Evolutionary conservation across 768 basidiomycete species (phyloP).

Genomic region (Boletus patriciae): DNA sequence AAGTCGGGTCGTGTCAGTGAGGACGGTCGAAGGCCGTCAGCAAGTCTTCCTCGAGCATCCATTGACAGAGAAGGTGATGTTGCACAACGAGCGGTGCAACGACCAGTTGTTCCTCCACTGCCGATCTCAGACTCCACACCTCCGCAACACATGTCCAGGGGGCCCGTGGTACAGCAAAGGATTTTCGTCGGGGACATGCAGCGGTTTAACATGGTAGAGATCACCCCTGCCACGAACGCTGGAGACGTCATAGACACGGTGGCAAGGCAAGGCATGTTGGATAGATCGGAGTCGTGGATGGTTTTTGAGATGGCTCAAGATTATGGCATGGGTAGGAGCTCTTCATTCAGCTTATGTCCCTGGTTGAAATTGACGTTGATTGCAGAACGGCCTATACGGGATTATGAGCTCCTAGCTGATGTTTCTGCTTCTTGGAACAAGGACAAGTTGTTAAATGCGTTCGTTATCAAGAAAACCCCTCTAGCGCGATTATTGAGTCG

Average conservation of each 20-base stretch:
- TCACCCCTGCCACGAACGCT: slow-evolving; percentile 65
- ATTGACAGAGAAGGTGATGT: slow-evolving; percentile 24
- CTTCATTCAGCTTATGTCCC: neutral
- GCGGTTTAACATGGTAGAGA: slow-evolving; percentile 71
- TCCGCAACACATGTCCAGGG: slow-evolving; percentile 30
- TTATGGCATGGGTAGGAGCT: slow-evolving; percentile 81
- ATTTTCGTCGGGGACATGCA: slow-evolving; percentile 79
- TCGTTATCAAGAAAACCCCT: slow-evolving; percentile 75
- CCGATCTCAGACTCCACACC: slow-evolving; percentile 37
- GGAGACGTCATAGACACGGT: slow-evolving; percentile 70
- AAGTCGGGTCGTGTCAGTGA: slow-evolving; percentile 29
- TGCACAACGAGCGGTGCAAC: slow-evolving; percentile 27
- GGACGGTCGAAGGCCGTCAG: slow-evolving; percentile 25
- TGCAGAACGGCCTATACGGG: slow-evolving; percentile 85
- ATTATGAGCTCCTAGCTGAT: slow-evolving; percentile 80
- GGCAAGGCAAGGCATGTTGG: slow-evolving; percentile 64
- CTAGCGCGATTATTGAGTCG: slow-evolving; percentile 59
- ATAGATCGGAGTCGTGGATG: slow-evolving; percentile 77
- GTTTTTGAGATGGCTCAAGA: slow-evolving; percentile 88
- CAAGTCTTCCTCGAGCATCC: slow-evolving; percentile 21
- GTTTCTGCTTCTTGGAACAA: slow-evolving; percentile 88
- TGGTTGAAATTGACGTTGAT: slow-evolving; percentile 12
- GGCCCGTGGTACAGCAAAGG: slow-evolving; percentile 55
- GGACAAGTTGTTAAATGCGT: slow-evolving; percentile 74
- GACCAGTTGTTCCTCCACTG: slow-evolving; percentile 41